Evolutionary conservation across 805 yeast species (phyloP), one percentile per base, ranked within the genome.

Genomic region (Schwanniomyces pseudopolymorphus): DNA sequence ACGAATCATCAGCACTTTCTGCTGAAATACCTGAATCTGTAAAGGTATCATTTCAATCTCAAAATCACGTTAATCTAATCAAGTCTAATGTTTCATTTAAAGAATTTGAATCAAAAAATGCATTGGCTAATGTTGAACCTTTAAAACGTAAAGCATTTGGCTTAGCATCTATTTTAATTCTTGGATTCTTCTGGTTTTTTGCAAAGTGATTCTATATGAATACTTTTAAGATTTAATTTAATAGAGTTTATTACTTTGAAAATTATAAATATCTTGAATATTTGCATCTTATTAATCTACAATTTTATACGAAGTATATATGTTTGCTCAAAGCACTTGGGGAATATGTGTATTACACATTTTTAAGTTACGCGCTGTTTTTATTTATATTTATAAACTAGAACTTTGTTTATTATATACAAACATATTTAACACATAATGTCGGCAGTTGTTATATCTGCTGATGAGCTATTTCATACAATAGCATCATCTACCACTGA

Each of bases 1-100:
- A 72, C 43, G 83, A 78, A 48, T 59, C 62, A 26, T 56, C 77
- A 40, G 19, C 35, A 4, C 16, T 31, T 7, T 31, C 20, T 14
- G 6, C 19, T 31, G 28, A 26, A 11, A 7, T 26, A 26, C 5
- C 10, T 26, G 13, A 26, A 11, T 9, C 28, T 26, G 10, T 4
- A 9, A 26, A 26, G 4, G 10, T 11, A 26, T 9, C 13, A 26
- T 11, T 13, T 4, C 28, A 26, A 26, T 10, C 28, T 7, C 10
- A 26, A 9, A 26, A 11, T 10, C 28, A 11, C 10, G 11, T 14
- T 3, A 16, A 14, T 11, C 22, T 35, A n/a, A 33, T 11, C 16
- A 27, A 40, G n/a, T 6, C 43, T 22, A 14, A 8, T 17, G 16
- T 31, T 16, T 28, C 8, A 5, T 17, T 40, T 38, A 27, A 39